Evolutionary conservation across 1,139 yeast genomes (phyloP).

Genomic region (Taiozyma onychis): DNA sequence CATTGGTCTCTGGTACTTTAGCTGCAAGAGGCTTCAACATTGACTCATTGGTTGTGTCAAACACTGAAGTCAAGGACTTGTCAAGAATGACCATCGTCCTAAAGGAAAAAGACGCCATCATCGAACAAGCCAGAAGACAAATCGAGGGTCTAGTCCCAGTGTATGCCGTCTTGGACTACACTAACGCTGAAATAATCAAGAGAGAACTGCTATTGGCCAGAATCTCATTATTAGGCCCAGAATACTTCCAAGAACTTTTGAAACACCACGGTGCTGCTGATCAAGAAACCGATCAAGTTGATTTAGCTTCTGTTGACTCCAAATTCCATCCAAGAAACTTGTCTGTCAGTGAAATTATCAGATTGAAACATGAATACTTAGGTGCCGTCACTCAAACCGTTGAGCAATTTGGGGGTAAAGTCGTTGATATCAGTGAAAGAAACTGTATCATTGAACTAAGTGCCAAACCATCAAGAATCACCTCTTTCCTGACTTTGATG

Average conservation of each 20-base stretch:
- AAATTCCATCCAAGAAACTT: slow-evolving; percentile 83
- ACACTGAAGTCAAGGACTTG: slow-evolving; percentile 91
- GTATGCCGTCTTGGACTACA: slow-evolving; percentile 93
- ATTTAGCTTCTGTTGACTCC: slow-evolving; percentile 34
- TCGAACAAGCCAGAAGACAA: slow-evolving; percentile 98
- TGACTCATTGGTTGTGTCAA: slow-evolving; percentile 93
- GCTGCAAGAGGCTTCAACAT: slow-evolving; percentile 98
- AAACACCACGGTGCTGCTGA: slow-evolving; percentile 56
- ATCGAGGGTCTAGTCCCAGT: slow-evolving; percentile 97
- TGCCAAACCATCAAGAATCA: slow-evolving; percentile 88
- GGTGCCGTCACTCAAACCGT: slow-evolving; percentile 78
- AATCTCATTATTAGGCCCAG: slow-evolving; percentile 91
- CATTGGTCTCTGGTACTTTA: slow-evolving; percentile 88
- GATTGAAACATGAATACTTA: slow-evolving; percentile 89
- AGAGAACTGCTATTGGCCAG: slow-evolving; percentile 89
- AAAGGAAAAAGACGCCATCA: slow-evolving; percentile 91
- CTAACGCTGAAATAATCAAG: slow-evolving; percentile 82
- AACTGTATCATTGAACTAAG: slow-evolving; percentile 91
- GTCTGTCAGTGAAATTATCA: slow-evolving; percentile 86
- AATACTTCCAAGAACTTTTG: slow-evolving; percentile 90
- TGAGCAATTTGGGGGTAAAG: slow-evolving; percentile 84
- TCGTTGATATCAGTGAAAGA: slow-evolving; percentile 88
- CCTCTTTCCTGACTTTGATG: slow-evolving; percentile 79
- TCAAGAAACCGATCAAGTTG: slow-evolving; percentile 14
- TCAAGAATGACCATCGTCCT: slow-evolving; percentile 96